Evolutionary conservation across 495 filamentous ascomycete species (phyloP).

Genomic region (Clavariopsis aquatica): DNA sequence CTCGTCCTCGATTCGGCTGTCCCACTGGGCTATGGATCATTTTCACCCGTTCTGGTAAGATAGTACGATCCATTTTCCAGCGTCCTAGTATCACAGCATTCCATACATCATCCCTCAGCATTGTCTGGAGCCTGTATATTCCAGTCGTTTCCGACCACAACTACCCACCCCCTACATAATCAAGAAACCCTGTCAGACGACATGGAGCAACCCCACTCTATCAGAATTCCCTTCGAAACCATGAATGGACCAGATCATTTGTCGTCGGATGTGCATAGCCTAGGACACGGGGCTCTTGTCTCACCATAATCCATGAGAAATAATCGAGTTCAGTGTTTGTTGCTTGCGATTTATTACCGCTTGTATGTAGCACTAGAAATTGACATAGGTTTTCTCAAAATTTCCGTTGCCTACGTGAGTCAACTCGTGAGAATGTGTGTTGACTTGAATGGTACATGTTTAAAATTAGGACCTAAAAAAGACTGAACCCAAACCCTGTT

Average conservation of each 20-base stretch:
- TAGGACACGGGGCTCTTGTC: not conserved
- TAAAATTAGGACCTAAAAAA: too few species aligned
- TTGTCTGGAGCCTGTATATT: slow-evolving; percentile 26
- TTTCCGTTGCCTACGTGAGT: not conserved
- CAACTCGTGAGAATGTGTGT: not conserved
- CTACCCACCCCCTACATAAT: not conserved
- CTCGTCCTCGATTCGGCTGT: not conserved
- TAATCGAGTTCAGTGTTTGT: not conserved
- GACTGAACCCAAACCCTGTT: too few species aligned
- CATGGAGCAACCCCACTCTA: slow-evolving; percentile 31
- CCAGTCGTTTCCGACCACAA: slow-evolving; percentile 21
- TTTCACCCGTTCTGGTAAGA: not conserved
- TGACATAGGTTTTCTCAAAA: not conserved
- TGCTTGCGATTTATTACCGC: not conserved
- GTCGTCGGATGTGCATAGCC: not conserved
- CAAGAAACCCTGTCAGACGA: slow-evolving; percentile 5
- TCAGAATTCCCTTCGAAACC: not conserved
- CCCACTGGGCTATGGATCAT: not conserved
- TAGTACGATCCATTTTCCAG: not conserved
- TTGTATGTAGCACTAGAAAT: slow-evolving; percentile 11
- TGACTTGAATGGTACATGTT: not conserved
- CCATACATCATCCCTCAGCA: slow-evolving; percentile 27
- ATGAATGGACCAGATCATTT: not conserved
- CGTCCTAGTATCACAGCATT: slow-evolving; percentile 24
- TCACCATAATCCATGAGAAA: not conserved